phyloP scores from a whole-genome alignment of 2,329 filamentous ascomycete species.

The Beauveria sp. region DNA sequence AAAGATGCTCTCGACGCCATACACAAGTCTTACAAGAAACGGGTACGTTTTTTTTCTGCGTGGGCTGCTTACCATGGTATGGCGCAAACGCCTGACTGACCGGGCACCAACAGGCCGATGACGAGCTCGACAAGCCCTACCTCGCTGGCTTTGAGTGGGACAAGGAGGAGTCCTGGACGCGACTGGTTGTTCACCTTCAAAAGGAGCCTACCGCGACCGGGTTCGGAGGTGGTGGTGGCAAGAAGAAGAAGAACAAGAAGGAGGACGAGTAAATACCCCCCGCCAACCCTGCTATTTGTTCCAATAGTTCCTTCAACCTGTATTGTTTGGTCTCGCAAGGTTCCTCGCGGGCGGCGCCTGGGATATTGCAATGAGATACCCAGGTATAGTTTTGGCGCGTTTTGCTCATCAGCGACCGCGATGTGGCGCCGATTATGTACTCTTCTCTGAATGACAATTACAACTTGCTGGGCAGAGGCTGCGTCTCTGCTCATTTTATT shows the following conservation, averaged over 20 bases:
- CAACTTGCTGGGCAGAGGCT: conserved; percentile 10
- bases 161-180: conserved; percentile 83
- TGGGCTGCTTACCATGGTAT: background rate
- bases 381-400: conserved; percentile 22
- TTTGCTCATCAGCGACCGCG: conserved; percentile 20
- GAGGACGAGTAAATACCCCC: conserved; percentile 28
- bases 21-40: conserved; percentile 94
- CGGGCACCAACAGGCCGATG: conserved; percentile 58
- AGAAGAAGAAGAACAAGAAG: conserved; percentile 63
- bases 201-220: conserved; percentile 53
- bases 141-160: conserved; percentile 96
- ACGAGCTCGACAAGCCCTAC: conserved; percentile 81
- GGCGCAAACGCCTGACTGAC: background rate
- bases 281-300: conserved; percentile 28
- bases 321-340: conserved; percentile 31
- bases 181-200: conserved; percentile 78
- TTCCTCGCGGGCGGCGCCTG: conserved; percentile 34
- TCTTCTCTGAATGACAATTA: conserved; percentile 16
- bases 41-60: conserved; percentile 47
- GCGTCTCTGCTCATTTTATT: conserved; percentile 1
- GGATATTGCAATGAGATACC: conserved; percentile 38
- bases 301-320: conserved; percentile 32
- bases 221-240: conserved; percentile 30
- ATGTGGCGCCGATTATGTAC: conserved; percentile 22
- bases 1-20: conserved; percentile 95